Conservation (phyloP, 1,284 basidiomycete species). For the Golubevia sp. region DNA sequence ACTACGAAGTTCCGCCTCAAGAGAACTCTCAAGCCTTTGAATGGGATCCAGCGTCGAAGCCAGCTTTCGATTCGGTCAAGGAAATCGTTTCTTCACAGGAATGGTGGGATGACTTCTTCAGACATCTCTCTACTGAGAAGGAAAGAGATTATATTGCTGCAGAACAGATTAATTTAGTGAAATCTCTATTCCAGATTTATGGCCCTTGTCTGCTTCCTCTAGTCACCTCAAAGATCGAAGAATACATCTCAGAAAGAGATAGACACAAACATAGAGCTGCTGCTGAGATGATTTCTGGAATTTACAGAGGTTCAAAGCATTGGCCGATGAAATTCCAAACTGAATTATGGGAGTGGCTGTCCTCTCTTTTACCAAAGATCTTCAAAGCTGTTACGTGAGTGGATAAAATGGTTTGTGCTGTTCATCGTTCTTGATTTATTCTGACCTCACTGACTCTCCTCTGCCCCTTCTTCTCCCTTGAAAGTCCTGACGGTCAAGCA, state of each 20-base stretch:
- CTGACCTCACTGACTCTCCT: too few species aligned
- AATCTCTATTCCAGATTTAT: slow-evolving; percentile 46
- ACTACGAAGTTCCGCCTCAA: slow-evolving; percentile 35
- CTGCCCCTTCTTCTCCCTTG: too few species aligned
- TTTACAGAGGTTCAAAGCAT: slow-evolving; percentile 49
- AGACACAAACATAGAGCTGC: slow-evolving; percentile 56
- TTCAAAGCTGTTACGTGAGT: slow-evolving; percentile 47
- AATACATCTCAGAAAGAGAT: slow-evolving; percentile 36
- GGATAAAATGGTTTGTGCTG: too few species aligned
- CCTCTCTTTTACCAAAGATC: slow-evolving; percentile 38
- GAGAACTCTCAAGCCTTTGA: slow-evolving; percentile 21
- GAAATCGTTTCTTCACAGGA: slow-evolving; percentile 10
- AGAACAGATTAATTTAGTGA: slow-evolving; percentile 42
- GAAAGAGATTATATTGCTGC: slow-evolving; percentile 46
- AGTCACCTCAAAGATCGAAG: slow-evolving; percentile 19
- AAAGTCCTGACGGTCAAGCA: slow-evolving; percentile 53
- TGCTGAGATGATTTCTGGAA: slow-evolving; percentile 42
- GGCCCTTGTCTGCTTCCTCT: slow-evolving; percentile 28
- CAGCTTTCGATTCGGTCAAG: slow-evolving; percentile 33
- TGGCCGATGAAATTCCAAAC: slow-evolving; percentile 43
- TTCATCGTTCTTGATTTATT: too few species aligned
- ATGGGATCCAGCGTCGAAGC: slow-evolving; percentile 31
- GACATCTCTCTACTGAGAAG: slow-evolving; percentile 47
- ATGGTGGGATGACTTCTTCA: slow-evolving; percentile 44
- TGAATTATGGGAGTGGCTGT: slow-evolving; percentile 40